Conservation (phyloP, 352 stramenopile species). For the Phytopythium cucurbitacearum region DNA sequence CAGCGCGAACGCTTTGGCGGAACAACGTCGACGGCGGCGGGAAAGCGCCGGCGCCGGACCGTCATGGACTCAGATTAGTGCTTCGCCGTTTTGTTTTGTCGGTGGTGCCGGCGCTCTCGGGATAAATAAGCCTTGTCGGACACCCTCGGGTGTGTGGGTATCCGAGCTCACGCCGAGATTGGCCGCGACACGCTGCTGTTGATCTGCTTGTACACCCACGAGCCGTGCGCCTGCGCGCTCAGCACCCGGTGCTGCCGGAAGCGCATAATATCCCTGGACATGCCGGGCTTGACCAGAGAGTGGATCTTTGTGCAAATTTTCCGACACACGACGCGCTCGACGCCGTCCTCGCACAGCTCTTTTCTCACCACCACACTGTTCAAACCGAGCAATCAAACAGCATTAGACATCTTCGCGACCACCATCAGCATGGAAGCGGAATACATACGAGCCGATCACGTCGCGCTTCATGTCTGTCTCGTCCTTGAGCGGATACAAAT, state of each 20-base stretch:
- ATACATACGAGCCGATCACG: conserved; percentile 30
- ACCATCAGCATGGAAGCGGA: not conserved
- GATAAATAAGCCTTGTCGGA: no score
- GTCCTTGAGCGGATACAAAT: conserved; percentile 22
- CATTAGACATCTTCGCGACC: not conserved
- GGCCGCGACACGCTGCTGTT: conserved; percentile 17
- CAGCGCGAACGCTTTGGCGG: conserved; percentile 32
- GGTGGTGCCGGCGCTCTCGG: no score
- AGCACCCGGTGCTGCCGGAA: conserved; percentile 27
- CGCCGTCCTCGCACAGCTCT: conserved; percentile 24
- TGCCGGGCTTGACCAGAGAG: conserved; percentile 10
- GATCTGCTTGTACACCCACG: conserved; percentile 26
- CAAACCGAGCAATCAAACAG: conserved; percentile 4
- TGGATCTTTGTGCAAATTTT: conserved; percentile 33
- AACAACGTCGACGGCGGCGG: conserved; percentile 4
- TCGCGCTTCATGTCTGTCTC: conserved; percentile 22
- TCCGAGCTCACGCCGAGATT: conserved; percentile 12
- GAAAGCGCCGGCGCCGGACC: conserved; percentile 29
- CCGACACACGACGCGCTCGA: conserved; percentile 26
- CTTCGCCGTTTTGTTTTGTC: no score
- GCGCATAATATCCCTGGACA: conserved; percentile 18
- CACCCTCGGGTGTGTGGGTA: no score
- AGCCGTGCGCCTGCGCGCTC: conserved; percentile 26
- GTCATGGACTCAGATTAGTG: conserved; percentile 19
- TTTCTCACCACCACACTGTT: conserved; percentile 21